Evolutionary conservation across 495 filamentous ascomycete species (phyloP).

Genomic region (Xylaria curta): DNA sequence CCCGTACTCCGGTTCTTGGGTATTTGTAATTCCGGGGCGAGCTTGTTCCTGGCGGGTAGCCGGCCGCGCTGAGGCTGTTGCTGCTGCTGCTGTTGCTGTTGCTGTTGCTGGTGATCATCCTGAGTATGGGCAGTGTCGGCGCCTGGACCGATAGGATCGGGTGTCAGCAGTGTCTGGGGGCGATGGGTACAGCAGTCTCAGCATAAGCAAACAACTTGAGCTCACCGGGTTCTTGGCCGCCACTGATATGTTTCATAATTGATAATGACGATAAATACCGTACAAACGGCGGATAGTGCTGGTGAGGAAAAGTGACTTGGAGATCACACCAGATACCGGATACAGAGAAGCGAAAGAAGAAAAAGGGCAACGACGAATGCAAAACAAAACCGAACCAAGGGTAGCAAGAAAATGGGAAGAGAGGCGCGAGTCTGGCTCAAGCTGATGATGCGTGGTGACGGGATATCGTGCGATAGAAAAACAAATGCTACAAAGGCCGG

Average conservation of each 20-base stretch:
- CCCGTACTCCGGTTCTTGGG: constrained; percentile 70
- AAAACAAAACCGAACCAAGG: constrained; percentile 11
- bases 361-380: constrained; percentile 13
- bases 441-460: constrained; percentile 16
- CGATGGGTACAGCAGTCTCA: constrained; percentile 19
- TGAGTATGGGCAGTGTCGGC: constrained; percentile 47
- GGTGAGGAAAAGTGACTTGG: constrained; percentile 15
- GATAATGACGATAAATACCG: constrained; percentile 29
- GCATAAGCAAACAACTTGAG: constrained; percentile 24
- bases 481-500: constrained; percentile 19
- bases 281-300: constrained; percentile 31
- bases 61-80: constrained; percentile 35
- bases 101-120: constrained; percentile 37
- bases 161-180: constrained; percentile 25
- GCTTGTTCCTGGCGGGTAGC: constrained; percentile 38
- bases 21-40: constrained; percentile 52
- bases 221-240: constrained; percentile 55
- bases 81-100: background rate
- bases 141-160: constrained; percentile 36
- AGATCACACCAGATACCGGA: background rate
- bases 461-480: background rate
- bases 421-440: constrained; percentile 28
- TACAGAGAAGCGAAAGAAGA: constrained; percentile 16
- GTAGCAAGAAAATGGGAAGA: background rate
- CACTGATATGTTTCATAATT: constrained; percentile 59